Base-by-base conservation (phyloP, 2,329 filamentous ascomycete species). In the Mariannaea elegans region DNA sequence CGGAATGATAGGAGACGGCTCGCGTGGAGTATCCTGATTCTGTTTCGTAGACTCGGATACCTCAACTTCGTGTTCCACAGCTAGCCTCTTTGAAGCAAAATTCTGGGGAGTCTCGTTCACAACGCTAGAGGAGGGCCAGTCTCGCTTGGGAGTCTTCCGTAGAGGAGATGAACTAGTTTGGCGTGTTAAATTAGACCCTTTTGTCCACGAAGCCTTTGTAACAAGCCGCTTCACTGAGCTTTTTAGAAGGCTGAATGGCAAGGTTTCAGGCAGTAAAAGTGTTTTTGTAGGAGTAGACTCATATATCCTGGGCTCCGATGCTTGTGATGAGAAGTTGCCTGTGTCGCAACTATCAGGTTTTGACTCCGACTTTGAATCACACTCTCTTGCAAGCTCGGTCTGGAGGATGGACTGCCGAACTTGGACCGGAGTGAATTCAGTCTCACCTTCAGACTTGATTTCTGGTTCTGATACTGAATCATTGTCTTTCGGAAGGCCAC, bases 171-270 rank as follows among this genome's bases (percentile, higher is more conserved):
- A 16, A n/a, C 53, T 14, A 16, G 46, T 51, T 12, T 34, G 58
- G 13, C 48, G 38, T 8, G 63, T 38, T 42, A 65, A 44, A 9
- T 45, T 52, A 21, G 63, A 62, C n/a, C 65, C 53, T 19, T 56
- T 70, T 31, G 63, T 59, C 73, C 65, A 72, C 10, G 69, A 66
- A 7, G 60, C 67, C 19, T 64, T 58, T 12, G 72, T 65, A 19
- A 73, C 64, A 23, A 69, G 56, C 3, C 51, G 65, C 46, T 67
- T 65, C 7, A 72, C 32, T 9, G 72, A 66, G 29, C 46, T 52
- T 19, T 63, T 71, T 1, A 73, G 50, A 14, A 70, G 66, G 31
- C 31, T 18, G 16, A 59, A 21, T 16, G 46, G 44, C 14, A 53
- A 10, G 18, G 38, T 38, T 21, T 48, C 45, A 24, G 49, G 36